A percentile compares a stretch with the other conserved stretches of the same genome.
These are phyloP conservation scores for Sugiyamaella japonica DNA, from an alignment of 1,139 yeast species.

Conservation along the genomic window DNA sequence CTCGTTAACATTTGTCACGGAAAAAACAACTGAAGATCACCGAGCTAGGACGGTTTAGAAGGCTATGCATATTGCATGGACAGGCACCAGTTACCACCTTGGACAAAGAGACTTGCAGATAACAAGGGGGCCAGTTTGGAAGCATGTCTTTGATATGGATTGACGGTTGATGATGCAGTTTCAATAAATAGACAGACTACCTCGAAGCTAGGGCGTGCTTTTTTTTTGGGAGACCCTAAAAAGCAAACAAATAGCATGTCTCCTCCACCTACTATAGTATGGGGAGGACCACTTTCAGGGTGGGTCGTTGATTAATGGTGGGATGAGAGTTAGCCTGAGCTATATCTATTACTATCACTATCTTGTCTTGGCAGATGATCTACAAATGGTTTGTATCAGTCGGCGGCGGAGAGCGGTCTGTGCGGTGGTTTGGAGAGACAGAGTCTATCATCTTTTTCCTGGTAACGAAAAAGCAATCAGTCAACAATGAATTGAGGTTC, in stretches of 20 bases:
- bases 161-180: background rate
- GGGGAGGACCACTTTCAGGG: no score
- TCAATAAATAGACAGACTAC: background rate
- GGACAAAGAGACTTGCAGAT: slow-evolving; percentile 17
- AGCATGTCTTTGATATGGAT: slow-evolving; percentile 1
- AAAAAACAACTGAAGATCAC: slow-evolving; percentile 13
- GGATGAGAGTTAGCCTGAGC: no score
- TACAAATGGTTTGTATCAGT: no score
- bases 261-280: no score
- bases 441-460: no score
- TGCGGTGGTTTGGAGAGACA: no score
- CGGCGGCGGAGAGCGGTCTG: no score
- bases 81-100: slow-evolving; percentile 13
- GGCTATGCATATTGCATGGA: background rate
- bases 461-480: no score
- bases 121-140: slow-evolving; percentile 7
- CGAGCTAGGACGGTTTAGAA: slow-evolving; percentile 8
- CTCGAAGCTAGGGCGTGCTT: background rate
- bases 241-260: background rate
- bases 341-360: no score
- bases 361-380: no score
- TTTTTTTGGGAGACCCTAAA: background rate
- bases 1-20: background rate
- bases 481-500: no score
- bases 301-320: no score